Evolutionary conservation across 768 basidiomycete species (phyloP).

Genomic region (Rhodotorula babjevae): DNA sequence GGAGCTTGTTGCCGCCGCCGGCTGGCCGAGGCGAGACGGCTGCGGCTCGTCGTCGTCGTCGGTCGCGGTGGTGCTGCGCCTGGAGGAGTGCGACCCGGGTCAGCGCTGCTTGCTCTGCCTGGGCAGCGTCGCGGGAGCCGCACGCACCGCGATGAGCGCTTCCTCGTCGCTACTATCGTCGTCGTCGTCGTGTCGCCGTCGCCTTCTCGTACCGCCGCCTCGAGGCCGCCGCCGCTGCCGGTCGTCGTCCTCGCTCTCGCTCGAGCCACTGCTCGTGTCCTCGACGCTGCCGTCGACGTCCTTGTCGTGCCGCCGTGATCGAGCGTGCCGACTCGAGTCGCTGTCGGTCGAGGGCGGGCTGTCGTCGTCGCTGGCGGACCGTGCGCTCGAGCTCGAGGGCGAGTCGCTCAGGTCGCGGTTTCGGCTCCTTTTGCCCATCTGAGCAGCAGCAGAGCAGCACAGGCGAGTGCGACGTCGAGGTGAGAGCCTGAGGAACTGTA

Average conservation of each 20-base stretch:
- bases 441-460: background rate
- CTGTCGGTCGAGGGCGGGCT: background rate
- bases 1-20: background rate
- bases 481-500: background rate
- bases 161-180: background rate
- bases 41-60: background rate
- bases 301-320: background rate
- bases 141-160: background rate
- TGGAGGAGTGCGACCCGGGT: background rate
- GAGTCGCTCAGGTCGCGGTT: background rate
- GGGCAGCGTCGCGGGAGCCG: too few relatives aligned
- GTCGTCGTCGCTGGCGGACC: background rate
- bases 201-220: too few relatives aligned
- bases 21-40: background rate
- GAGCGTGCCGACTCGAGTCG: too few relatives aligned
- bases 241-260: background rate
- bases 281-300: background rate
- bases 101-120: background rate
- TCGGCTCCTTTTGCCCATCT: background rate
- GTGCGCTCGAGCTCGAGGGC: background rate
- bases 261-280: background rate
- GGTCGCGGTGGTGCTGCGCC: background rate
- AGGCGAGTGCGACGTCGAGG: too few relatives aligned
- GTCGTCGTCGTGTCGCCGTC: too few relatives aligned
- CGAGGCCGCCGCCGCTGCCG: too few relatives aligned